A percentile compares a stretch with the other conserved stretches of the same genome.
Conservation (phyloP, 768 basidiomycete species). For the Paxillus rubicundulus region DNA sequence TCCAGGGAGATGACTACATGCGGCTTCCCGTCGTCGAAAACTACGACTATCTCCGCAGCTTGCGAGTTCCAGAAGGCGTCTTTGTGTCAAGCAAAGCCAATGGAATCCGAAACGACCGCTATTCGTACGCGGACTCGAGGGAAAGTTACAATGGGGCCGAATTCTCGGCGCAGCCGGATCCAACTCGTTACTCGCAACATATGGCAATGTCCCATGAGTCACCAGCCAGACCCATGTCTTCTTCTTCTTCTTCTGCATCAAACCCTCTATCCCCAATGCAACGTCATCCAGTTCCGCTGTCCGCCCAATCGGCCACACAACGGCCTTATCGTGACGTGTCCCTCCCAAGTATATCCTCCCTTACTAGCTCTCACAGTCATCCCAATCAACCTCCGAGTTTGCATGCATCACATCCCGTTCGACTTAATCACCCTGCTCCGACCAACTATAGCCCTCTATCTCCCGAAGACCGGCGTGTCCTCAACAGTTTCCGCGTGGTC, state of each 20-base stretch:
- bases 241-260: slow-evolving; percentile 16
- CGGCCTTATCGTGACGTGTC: slow-evolving; percentile 7
- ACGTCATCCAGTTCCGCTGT: slow-evolving; percentile 2
- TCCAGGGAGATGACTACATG: slow-evolving; percentile 64
- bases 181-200: slow-evolving; percentile 9
- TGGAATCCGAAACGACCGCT: slow-evolving; percentile 29
- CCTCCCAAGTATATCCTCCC: slow-evolving; percentile 24
- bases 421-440: slow-evolving; percentile 23
- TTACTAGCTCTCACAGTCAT: slow-evolving; percentile 9
- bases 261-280: slow-evolving; percentile 10
- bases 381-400: neutral
- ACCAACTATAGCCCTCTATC: slow-evolving; percentile 41
- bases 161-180: slow-evolving; percentile 4
- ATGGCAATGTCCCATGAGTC: slow-evolving; percentile 12
- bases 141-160: slow-evolving; percentile 14
- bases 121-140: slow-evolving; percentile 15
- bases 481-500: slow-evolving; percentile 54
- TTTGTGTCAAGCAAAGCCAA: slow-evolving; percentile 66
- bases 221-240: slow-evolving; percentile 8
- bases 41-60: slow-evolving; percentile 67
- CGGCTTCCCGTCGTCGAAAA: slow-evolving; percentile 70
- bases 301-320: slow-evolving; percentile 2
- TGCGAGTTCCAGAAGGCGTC: slow-evolving; percentile 68
- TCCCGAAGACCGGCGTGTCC: slow-evolving; percentile 56
- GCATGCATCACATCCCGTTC: slow-evolving; percentile 13